phyloP scores from a whole-genome alignment of 2,329 filamentous ascomycete genomes.

The Microascus cirrosus region DNA sequence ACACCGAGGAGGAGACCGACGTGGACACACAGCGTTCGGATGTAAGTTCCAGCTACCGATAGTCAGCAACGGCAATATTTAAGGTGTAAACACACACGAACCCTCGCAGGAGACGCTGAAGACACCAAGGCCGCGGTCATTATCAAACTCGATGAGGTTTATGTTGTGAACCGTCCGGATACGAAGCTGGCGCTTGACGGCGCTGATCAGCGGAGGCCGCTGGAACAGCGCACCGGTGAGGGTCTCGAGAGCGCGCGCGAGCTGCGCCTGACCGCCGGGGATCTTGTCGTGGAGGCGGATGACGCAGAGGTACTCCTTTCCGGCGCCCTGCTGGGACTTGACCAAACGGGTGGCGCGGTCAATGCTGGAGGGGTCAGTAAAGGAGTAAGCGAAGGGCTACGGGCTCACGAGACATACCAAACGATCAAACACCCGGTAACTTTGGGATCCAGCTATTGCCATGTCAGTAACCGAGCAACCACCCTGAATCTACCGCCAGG shows the following conservation, averaged over 20 bases:
- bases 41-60: constrained; percentile 68
- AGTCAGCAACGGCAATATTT: not conserved
- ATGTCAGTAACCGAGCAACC: not conserved
- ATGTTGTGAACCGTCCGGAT: constrained; percentile 97
- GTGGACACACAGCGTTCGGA: constrained; percentile 95
- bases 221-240: constrained; percentile 89
- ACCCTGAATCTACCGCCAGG: not conserved
- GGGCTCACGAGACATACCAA: constrained; percentile 28
- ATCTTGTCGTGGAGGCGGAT: constrained; percentile 93
- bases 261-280: constrained; percentile 84
- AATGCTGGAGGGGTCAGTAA: constrained; percentile 6
- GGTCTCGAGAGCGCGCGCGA: constrained; percentile 87
- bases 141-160: constrained; percentile 96
- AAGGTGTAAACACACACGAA: not conserved
- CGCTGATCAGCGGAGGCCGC: constrained; percentile 81
- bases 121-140: constrained; percentile 90
- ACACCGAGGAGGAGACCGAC: constrained; percentile 67
- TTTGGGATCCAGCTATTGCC: constrained; percentile 70
- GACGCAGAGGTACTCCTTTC: constrained; percentile 97
- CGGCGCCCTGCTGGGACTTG: constrained; percentile 96
- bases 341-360: constrained; percentile 44
- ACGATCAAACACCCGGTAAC: constrained; percentile 94
- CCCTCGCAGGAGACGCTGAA: constrained; percentile 99
- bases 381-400: not conserved
- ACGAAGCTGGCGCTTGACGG: constrained; percentile 96